A percentile compares a stretch with the other conserved stretches of the same genome.
Conservation (phyloP, 495 filamentous ascomycete genomes). For the Xylaria longipes region DNA sequence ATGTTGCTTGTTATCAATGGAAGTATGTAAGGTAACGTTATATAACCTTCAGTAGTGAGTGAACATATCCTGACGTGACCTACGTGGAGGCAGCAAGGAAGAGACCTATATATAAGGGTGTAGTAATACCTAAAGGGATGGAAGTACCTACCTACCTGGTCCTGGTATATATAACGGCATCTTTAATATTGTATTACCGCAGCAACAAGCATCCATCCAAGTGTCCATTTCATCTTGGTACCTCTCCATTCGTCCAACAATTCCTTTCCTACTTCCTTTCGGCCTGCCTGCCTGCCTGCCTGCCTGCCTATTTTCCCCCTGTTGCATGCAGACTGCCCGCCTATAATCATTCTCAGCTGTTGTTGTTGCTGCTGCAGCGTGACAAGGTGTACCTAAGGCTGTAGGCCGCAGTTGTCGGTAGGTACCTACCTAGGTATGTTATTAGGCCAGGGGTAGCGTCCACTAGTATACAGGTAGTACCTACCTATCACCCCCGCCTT, state of each 20-base stretch:
- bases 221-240: not conserved
- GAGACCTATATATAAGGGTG: not conserved
- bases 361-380: not conserved
- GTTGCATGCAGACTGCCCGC: not conserved
- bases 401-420: not conserved
- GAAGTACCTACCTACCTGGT: too few relatives aligned
- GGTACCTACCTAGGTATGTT: not conserved
- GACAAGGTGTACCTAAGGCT: not conserved
- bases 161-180: constrained; percentile 17
- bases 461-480: not conserved
- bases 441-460: not conserved
- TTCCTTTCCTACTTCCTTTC: not conserved
- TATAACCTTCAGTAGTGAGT: not conserved
- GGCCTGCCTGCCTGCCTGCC: not conserved
- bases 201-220: constrained; percentile 12
- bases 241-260: not conserved
- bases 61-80: not conserved
- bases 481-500: constrained; percentile 2
- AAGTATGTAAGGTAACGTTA: too few relatives aligned
- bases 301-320: not conserved
- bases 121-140: constrained; percentile 13
- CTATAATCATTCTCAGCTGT: not conserved
- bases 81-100: not conserved
- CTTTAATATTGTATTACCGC: constrained; percentile 20
- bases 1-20: not conserved